These are phyloP conservation scores for Tylopilus sp. DNA, from an alignment of 768 basidiomycete genomes.

Conservation along the genomic window DNA sequence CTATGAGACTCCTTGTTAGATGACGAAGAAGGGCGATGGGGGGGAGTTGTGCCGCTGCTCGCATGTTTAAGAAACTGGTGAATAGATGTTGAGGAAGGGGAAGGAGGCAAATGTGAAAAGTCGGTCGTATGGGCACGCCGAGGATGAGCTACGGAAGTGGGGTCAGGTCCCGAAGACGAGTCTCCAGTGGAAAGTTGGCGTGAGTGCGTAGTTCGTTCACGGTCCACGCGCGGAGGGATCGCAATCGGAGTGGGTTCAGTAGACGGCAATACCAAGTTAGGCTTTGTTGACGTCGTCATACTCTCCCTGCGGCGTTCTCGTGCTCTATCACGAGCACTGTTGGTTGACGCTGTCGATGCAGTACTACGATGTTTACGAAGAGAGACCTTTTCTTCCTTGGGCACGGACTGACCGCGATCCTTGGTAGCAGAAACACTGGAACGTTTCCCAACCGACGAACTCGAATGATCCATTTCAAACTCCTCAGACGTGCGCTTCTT, in stretches of 20 bases:
- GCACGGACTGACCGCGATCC: conserved; percentile 21
- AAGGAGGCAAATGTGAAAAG: conserved; percentile 88
- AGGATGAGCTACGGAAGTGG: conserved; percentile 41
- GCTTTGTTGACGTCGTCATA: conserved; percentile 35
- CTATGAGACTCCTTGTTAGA: conserved; percentile 40
- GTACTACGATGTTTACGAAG: conserved; percentile 72
- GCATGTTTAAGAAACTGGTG: conserved; percentile 73
- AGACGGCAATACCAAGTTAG: conserved; percentile 1
- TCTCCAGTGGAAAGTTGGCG: conserved; percentile 69
- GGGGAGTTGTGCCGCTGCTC: conserved; percentile 36
- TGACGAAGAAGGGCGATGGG: conserved; percentile 32
- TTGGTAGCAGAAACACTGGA: conserved; percentile 28
- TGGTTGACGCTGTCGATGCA: conserved; percentile 46
- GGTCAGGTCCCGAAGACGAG: conserved; percentile 53
- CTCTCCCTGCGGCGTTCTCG: conserved; percentile 60
- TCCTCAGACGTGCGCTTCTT: conserved; percentile 80
- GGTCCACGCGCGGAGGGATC: conserved; percentile 21
- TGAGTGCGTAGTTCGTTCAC: conserved; percentile 45
- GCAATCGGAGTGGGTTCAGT: conserved; percentile 24
- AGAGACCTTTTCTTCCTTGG: conserved; percentile 49
- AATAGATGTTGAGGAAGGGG: conserved; percentile 87
- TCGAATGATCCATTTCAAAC: conserved; percentile 74
- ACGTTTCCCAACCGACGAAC: conserved; percentile 54
- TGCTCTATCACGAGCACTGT: conserved; percentile 38
- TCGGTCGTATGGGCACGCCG: conserved; percentile 70